Percentiles rank a stretch among this genome's conserved stretches.
These are phyloP conservation scores for Castanospermum australe DNA, from an alignment of 306 rosid species.

Conservation along the genomic window DNA sequence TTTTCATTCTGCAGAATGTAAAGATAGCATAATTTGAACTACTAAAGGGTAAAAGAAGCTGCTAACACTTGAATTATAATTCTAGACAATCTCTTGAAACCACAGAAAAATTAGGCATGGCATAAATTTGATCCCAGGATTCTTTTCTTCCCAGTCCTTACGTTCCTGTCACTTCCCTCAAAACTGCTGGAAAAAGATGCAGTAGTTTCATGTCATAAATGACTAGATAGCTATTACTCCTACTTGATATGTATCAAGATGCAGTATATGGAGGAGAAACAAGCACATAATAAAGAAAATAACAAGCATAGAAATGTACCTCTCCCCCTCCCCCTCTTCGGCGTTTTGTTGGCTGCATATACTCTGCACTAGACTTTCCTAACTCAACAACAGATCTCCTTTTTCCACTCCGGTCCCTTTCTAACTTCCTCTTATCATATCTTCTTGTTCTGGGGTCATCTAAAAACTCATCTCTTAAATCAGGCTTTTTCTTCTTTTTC, in stretches of 20 bases:
- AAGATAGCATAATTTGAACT: background rate
- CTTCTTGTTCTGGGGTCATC: conserved; percentile 74
- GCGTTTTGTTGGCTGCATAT: conserved; percentile 64
- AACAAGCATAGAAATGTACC: conserved; percentile 37
- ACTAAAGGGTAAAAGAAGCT: background rate
- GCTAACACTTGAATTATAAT: background rate
- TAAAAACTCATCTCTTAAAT: conserved; percentile 57
- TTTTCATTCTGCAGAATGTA: background rate
- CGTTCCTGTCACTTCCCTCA: background rate
- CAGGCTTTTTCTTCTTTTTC: conserved; percentile 68
- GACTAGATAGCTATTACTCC: background rate
- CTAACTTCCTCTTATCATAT: conserved; percentile 65
- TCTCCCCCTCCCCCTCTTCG: conserved; percentile 96
- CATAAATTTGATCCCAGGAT: background rate
- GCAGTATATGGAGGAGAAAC: conserved; percentile 18
- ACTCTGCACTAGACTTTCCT: conserved; percentile 62
- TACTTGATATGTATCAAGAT: conserved; percentile 14
- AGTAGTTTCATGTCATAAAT: background rate
- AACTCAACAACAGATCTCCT: conserved; percentile 66
- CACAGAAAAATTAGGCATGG: background rate
- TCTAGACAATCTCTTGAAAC: background rate
- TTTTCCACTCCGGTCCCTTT: conserved; percentile 69
- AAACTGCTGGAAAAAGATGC: background rate
- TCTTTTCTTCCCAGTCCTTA: background rate
- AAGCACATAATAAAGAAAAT: conserved; percentile 17